Evolutionary conservation across 768 basidiomycete species (phyloP), one percentile per base, ranked within the genome.

Genomic region (Rhizopogon rudus): DNA sequence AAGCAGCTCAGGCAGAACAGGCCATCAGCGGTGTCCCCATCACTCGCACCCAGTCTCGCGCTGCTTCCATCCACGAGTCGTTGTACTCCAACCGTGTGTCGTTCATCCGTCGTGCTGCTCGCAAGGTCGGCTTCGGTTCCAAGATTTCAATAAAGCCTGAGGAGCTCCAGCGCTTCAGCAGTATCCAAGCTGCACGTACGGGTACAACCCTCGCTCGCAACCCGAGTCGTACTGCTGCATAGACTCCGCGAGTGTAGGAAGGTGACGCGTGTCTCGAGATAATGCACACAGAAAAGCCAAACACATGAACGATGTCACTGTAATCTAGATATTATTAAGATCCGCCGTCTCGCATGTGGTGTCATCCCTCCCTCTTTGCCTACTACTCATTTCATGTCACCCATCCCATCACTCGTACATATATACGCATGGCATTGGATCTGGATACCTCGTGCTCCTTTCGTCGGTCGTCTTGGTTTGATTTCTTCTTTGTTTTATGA

Each of bases 51-150:
- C 84, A 87, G 62, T 96, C 93, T 1, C 91, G 95, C 64, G 91
- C 84, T 28, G 90, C 89, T 13, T 93, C 91, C 37, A 78, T 93
- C 64, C 91, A 95, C 76, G 92, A 94, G 73, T 91, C 89, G 10
- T 71, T 96, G 62, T 98, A 97, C 81, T 91, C 90, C 52, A 97
- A 97, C 73, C 92, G 95, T 81, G 91, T 92, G 52, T 84, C 82
- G 60, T 98, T 98, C 82, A 86, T 98, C 67, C 85, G 85, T 63
- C 87, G 92, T 57, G 92, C 92, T 52, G 87, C 81, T 54, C 82
- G 88, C 73, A 89, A 89, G 74, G 90, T 95, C 66, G 91, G 93
- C 58, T 93, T 97, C 70, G 88, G 89, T 51, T 80, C 83, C 63
- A 86, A 86, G 75, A 76, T 92, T 55, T 76, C 80, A 42, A 84